These are phyloP conservation scores for Myxozyma monticola DNA, from an alignment of 805 yeast genomes.

Conservation along the genomic window DNA sequence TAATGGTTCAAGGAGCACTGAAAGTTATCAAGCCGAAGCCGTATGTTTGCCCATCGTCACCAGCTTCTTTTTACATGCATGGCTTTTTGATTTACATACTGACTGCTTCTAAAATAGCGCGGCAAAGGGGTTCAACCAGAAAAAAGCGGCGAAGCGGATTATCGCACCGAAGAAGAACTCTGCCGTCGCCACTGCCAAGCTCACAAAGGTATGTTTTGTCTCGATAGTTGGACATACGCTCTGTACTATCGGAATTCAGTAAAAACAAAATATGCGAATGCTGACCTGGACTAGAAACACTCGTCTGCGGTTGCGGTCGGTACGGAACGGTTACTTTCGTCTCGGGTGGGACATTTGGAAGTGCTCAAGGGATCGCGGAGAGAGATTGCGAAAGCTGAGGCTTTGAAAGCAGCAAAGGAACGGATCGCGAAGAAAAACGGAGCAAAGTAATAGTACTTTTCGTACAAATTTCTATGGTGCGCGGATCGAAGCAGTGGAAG, in stretches of 20 bases:
- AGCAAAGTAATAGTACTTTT: neutral
- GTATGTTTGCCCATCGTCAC: constrained; percentile 8
- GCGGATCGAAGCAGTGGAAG: neutral
- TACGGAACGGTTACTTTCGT: constrained; percentile 83
- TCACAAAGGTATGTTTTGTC: constrained; percentile 16
- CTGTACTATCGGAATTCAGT: neutral
- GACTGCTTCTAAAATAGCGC: constrained; percentile 11
- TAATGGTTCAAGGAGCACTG: constrained; percentile 43
- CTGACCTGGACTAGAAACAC: constrained; percentile 53
- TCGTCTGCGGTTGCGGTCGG: constrained; percentile 53
- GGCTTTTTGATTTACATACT: neutral
- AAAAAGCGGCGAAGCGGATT: constrained; percentile 72
- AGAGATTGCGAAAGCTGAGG: constrained; percentile 65
- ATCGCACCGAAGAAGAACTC: constrained; percentile 65
- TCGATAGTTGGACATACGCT: neutral
- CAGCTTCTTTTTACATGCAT: too few relatives aligned
- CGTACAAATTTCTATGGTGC: neutral
- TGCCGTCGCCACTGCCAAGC: constrained; percentile 51
- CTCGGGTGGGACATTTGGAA: constrained; percentile 93
- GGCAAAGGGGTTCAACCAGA: constrained; percentile 32
- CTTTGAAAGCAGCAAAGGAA: constrained; percentile 35
- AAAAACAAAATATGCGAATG: neutral
- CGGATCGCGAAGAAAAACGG: constrained; percentile 4
- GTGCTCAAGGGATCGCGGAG: constrained; percentile 87
- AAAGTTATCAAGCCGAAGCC: constrained; percentile 32